Evolutionary conservation across 192 early-diverging fungal species (phyloP), one percentile per base, ranked within the genome.

Genomic region (Umbelopsis isabellina): DNA sequence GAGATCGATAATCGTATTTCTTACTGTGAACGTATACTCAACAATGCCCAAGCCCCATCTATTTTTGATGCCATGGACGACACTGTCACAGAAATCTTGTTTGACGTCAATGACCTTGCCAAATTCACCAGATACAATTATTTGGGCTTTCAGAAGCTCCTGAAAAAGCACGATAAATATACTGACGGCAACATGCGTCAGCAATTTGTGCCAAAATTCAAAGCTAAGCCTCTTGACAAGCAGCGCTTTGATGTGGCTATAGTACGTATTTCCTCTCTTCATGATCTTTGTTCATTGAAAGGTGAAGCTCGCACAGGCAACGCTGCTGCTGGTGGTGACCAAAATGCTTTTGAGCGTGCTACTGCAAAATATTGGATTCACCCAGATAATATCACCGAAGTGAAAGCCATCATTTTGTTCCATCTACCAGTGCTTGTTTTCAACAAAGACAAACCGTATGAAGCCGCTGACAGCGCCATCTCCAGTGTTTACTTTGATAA

Each of bases 401-500:
- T 96, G 66, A 94, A 96, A 77, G 87, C 89, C 69, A 85, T 87
- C 71, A 90, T 94, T 49, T 84, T 96, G n/a, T 90, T 92, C 80
- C 86, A 93, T 69, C 81, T 96, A 48, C 93, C 94, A 12, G 88
- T 94, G 27, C 85, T 93, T 21, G 86, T 93, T 25, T 94, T 91
- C 73, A 47, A 51, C 46, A 35, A 27, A 9, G 46, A 66, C 18
- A 72, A 72, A 41, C 64, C 16, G 11, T 95, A 94, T 25, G 89
- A 90, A 45, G 74, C 82, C 15, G 70, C 72, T 8, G 85, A 90
- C 20, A 85, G 86, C 44, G 86, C 90, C 41, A 86, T 97, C 72
- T 91, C 94, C 27, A 93, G 90, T 67, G 85, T 96, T 52, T 97
- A 97, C 82, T 90, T 92, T 78, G 95, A 97, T 80, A 96, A 94